Evolutionary conservation across 2,329 filamentous ascomycete species (phyloP).

Genomic region (Colletotrichum tofieldiae): DNA sequence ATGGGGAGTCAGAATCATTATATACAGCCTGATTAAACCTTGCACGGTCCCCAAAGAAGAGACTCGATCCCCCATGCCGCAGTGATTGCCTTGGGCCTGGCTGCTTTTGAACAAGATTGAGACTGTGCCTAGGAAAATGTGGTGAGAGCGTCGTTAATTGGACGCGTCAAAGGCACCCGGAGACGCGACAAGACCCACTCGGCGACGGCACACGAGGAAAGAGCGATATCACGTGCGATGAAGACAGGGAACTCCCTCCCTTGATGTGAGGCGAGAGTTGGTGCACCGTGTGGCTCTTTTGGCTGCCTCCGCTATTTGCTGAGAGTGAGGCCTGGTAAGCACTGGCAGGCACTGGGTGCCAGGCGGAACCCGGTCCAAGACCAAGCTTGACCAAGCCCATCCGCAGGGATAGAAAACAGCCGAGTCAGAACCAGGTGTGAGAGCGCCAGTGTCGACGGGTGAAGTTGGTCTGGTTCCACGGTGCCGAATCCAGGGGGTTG

Average conservation of each 20-base stretch:
- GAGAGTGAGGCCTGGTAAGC: not conserved
- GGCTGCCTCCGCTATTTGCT: constrained; percentile 27
- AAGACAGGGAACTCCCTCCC: not conserved
- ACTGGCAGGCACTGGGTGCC: constrained; percentile 32
- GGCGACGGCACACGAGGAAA: not conserved
- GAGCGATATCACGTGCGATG: constrained; percentile 31
- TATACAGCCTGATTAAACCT: constrained; percentile 38
- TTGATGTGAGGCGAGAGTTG: not conserved
- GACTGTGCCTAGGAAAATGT: constrained; percentile 22
- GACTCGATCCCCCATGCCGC: constrained; percentile 15
- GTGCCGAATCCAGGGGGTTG: constrained; percentile 25
- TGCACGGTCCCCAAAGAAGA: constrained; percentile 36
- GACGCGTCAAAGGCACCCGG: no score
- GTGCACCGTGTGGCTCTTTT: constrained; percentile 1
- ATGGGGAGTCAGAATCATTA: constrained; percentile 39
- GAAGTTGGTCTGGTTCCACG: constrained; percentile 1
- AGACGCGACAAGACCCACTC: not conserved
- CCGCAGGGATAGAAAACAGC: constrained; percentile 34
- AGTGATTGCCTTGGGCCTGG: constrained; percentile 33
- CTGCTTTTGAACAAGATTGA: constrained; percentile 31
- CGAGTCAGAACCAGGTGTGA: constrained; percentile 18
- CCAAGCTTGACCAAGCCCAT: constrained; percentile 29
- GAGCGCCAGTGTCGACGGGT: not conserved
- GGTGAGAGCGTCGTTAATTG: constrained; percentile 41
- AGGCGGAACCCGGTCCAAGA: constrained; percentile 18